phyloP scores from a whole-genome alignment of 2,329 filamentous ascomycete species.

The Helicocarpus griseus region DNA sequence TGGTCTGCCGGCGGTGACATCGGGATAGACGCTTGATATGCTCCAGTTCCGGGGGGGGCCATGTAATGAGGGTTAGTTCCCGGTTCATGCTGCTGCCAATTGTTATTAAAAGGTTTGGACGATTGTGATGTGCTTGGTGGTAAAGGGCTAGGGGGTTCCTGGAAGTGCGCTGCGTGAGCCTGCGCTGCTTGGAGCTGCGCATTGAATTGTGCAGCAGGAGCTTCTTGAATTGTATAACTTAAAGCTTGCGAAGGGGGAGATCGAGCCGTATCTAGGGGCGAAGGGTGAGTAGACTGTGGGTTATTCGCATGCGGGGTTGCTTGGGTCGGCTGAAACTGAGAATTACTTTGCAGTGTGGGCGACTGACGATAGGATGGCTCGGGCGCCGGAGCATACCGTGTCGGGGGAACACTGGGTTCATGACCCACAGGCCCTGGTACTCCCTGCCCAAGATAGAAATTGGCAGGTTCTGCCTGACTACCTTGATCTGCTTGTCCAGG shows the following conservation, averaged over 20 bases:
- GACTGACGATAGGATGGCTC: constrained; percentile 16
- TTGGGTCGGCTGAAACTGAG: constrained; percentile 16
- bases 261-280: constrained; percentile 9
- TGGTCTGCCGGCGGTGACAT: neutral
- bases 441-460: constrained; percentile 1
- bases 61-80: neutral
- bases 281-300: neutral
- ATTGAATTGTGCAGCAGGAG: neutral
- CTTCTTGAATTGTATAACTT: constrained; percentile 15
- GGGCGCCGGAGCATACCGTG: constrained; percentile 12
- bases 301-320: constrained; percentile 1
- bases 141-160: neutral
- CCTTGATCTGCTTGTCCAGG: constrained; percentile 3
- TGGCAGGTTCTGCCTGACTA: constrained; percentile 4
- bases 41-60: constrained; percentile 4
- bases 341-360: constrained; percentile 15
- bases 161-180: neutral
- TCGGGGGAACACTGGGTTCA: constrained; percentile 5
- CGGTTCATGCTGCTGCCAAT: neutral
- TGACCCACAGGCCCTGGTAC: neutral
- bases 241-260: constrained; percentile 31
- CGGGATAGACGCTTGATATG: neutral
- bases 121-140: neutral
- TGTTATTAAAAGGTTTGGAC: neutral
- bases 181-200: neutral